These are phyloP conservation scores for Gracilaria domingensis DNA, from an alignment of 23 red algal species.

Conservation along the genomic window DNA sequence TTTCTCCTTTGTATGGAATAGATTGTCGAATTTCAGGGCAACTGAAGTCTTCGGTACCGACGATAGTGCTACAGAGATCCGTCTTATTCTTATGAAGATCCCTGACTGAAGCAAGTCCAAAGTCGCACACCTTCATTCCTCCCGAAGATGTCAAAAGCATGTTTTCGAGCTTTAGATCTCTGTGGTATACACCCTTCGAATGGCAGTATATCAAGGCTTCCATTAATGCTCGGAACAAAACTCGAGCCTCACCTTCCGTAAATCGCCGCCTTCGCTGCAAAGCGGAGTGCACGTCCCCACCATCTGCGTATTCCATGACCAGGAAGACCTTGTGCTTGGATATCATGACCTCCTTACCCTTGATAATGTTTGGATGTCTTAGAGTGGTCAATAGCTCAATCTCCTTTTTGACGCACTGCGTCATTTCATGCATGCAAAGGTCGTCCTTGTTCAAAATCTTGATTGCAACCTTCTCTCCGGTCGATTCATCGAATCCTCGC, in stretches of 20 bases:
- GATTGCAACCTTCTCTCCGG: conserved; percentile 61
- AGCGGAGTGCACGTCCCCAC: conserved; percentile 52
- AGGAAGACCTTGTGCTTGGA: conserved; percentile 62
- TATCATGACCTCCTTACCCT: conserved; percentile 42
- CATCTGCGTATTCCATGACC: conserved; percentile 77
- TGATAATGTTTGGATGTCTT: conserved; percentile 76
- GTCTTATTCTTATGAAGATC: conserved; percentile 19
- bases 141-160: conserved; percentile 67
- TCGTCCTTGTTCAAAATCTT: conserved; percentile 81
- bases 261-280: conserved; percentile 12
- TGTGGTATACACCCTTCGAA: conserved; percentile 57
- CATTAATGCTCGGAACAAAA: conserved; percentile 53
- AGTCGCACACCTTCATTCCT: conserved; percentile 89
- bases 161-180: conserved; percentile 81
- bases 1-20: conserved; percentile 72
- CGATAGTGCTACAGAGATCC: conserved; percentile 50
- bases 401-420: conserved; percentile 52
- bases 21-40: conserved; percentile 72
- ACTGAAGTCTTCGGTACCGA: conserved; percentile 76
- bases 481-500: conserved; percentile 32
- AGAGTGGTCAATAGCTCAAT: conserved; percentile 65
- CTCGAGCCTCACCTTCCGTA: conserved; percentile 25
- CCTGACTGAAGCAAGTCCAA: conserved; percentile 80
- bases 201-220: conserved; percentile 72
- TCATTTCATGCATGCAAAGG: conserved; percentile 70